Evolutionary conservation across 257 asterid species (phyloP), one percentile per base, ranked within the genome.

Genomic region (Asclepias syriaca): DNA sequence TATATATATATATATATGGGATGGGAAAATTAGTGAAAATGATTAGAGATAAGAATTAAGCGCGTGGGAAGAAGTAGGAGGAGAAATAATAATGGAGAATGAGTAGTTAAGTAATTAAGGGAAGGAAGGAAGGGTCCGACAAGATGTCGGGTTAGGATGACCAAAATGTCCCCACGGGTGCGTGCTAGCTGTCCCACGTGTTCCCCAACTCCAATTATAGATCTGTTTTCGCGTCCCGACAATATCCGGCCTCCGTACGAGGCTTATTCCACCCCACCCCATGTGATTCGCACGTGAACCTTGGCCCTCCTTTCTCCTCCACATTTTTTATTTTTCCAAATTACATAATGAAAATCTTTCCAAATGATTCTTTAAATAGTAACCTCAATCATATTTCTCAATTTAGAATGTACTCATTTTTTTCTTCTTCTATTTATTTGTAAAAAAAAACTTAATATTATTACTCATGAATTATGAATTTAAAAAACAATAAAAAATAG

Each of bases 121-220:
- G 11, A 66, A 19, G 76, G 65, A 22, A 48, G 10, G 70, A 24
- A 71, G 65, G 49, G 32, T 55, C 83, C 82, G 96, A 90, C 91
- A 88, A 77, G 78, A 78, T 86, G 88, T 88, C 77, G 86, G 90
- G 78, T 43, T 1, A 21, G 18, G 51, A 80, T 81, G 85, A 84
- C 79, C 75, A 68, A 43, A 43, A 76, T 70, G 81, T 65, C 76
- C 79, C 79, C 81, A 74, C 77, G 55, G 81, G 84, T 73, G 85
- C 84, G 84, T 84, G 89, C 72, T 51, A 80, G 86, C 84, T 86
- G 93, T 80, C 93, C 93, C 93, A 88, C 91, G 90, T 90, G 95
- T 83, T 70, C 85, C 85, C 92, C 77, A 46, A 79, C 61, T 32
- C 87, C 84, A 81, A 85, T 89, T 68, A 85, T 82, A 74, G 71